Evolutionary conservation across 331 rosid genomes (phyloP).

Genomic region (Telfairia occidentalis): DNA sequence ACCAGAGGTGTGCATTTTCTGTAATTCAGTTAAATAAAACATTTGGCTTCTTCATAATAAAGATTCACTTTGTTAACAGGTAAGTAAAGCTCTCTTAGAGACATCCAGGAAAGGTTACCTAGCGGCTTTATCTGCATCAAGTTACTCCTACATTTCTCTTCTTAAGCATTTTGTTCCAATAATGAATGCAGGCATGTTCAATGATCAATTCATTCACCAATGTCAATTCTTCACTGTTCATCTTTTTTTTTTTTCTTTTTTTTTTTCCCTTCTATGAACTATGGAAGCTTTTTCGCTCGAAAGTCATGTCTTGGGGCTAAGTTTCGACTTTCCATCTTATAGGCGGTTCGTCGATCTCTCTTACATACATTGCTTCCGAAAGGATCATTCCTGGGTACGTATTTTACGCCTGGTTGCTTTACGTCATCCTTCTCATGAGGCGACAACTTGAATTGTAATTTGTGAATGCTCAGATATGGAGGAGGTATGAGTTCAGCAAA

Average conservation of each 20-base stretch:
- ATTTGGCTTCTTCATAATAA: constrained; percentile 4
- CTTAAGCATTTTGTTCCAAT: constrained; percentile 73
- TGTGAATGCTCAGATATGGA: constrained; percentile 44
- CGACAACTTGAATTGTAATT: background rate
- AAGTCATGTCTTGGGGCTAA: background rate
- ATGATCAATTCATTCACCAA: background rate
- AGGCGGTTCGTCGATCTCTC: constrained; percentile 83
- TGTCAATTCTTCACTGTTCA: constrained; percentile 8
- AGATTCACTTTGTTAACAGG: constrained; percentile 29
- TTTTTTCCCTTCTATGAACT: background rate
- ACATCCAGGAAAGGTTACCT: constrained; percentile 88
- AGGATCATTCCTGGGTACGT: constrained; percentile 80
- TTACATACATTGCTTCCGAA: constrained; percentile 76
- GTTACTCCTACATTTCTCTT: constrained; percentile 71
- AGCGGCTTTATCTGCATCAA: constrained; percentile 83
- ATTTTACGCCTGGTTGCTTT: constrained; percentile 10
- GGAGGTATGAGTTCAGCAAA: constrained; percentile 98
- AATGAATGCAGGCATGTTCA: constrained; percentile 53
- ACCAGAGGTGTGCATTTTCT: constrained; percentile 49
- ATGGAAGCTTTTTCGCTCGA: background rate
- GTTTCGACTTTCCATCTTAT: constrained; percentile 11
- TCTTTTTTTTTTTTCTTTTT: no score
- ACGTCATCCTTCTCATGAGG: background rate
- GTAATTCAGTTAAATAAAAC: background rate
- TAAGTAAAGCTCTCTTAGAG: constrained; percentile 66